Evolutionary conservation across 257 asterid species (phyloP).

Genomic region (Osmanthus fragrans): DNA sequence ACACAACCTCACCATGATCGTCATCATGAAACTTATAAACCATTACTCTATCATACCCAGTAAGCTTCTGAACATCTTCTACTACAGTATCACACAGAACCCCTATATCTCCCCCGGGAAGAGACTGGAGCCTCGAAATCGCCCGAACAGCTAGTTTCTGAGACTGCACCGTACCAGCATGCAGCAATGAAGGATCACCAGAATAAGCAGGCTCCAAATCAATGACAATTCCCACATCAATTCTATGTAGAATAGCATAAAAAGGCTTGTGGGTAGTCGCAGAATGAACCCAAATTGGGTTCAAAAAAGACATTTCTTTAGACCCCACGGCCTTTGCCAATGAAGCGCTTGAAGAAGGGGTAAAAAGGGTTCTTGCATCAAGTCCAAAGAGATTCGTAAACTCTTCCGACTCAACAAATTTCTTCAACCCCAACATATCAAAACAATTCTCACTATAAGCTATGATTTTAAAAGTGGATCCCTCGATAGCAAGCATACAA

Average conservation of each 20-base stretch:
- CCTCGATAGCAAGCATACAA: slow-evolving; percentile 49
- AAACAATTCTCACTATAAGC: slow-evolving; percentile 51
- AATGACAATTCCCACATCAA: slow-evolving; percentile 58
- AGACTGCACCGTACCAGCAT: slow-evolving; percentile 61
- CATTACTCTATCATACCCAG: slow-evolving; percentile 61
- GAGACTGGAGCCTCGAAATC: slow-evolving; percentile 55
- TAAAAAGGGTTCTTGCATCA: slow-evolving; percentile 54
- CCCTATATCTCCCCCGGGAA: slow-evolving; percentile 56
- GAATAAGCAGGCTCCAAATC: slow-evolving; percentile 62
- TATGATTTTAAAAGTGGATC: slow-evolving; percentile 36
- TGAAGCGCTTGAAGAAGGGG: slow-evolving; percentile 40
- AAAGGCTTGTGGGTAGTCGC: slow-evolving; percentile 50
- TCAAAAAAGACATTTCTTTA: slow-evolving; percentile 46
- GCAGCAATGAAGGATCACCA: slow-evolving; percentile 62
- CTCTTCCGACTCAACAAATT: slow-evolving; percentile 39
- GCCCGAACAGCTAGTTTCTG: slow-evolving; percentile 63
- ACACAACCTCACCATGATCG: slow-evolving; percentile 67
- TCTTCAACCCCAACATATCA: slow-evolving; percentile 51
- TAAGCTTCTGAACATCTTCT: slow-evolving; percentile 51
- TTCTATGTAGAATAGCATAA: slow-evolving; percentile 55
- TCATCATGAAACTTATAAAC: slow-evolving; percentile 66
- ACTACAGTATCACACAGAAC: slow-evolving; percentile 56
- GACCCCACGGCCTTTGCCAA: slow-evolving; percentile 53
- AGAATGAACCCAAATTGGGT: slow-evolving; percentile 58
- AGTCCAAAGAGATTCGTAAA: slow-evolving; percentile 37